These are phyloP conservation scores for Penicillium egyptiacum DNA, from an alignment of 495 filamentous ascomycete species.

Conservation along the genomic window DNA sequence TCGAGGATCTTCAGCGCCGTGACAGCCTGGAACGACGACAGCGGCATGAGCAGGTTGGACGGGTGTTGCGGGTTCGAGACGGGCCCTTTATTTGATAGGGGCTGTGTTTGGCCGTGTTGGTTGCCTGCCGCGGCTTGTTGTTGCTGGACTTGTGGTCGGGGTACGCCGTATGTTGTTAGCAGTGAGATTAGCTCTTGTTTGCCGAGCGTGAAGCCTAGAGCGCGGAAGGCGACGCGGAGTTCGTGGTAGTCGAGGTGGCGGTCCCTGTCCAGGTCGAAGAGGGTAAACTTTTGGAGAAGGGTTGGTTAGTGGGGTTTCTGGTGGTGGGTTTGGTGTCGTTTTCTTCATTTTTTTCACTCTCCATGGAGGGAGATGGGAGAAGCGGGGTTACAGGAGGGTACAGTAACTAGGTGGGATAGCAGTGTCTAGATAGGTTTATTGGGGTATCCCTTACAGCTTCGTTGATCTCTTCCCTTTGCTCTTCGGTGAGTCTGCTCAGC, in stretches of 20 bases:
- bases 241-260: constrained; percentile 94
- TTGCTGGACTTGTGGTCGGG: constrained; percentile 52
- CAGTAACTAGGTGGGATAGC: neutral
- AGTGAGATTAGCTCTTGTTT: constrained; percentile 78
- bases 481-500: constrained; percentile 64
- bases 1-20: constrained; percentile 76
- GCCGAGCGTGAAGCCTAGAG: constrained; percentile 86
- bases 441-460: constrained; percentile 66
- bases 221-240: constrained; percentile 95
- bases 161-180: constrained; percentile 70
- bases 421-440: neutral
- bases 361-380: neutral
- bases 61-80: constrained; percentile 46
- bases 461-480: constrained; percentile 85
- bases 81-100: constrained; percentile 27
- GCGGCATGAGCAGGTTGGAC: constrained; percentile 65
- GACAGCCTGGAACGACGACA: constrained; percentile 72
- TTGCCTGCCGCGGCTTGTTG: constrained; percentile 26
- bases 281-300: constrained; percentile 67
- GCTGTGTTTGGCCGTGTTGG: constrained; percentile 10
- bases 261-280: constrained; percentile 98
- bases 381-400: neutral
- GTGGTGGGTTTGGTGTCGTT: neutral
- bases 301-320: constrained; percentile 12
- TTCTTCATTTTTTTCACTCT: neutral